phyloP scores from a whole-genome alignment of 768 basidiomycete genomes.

The Cystobasidium ongulense region DNA sequence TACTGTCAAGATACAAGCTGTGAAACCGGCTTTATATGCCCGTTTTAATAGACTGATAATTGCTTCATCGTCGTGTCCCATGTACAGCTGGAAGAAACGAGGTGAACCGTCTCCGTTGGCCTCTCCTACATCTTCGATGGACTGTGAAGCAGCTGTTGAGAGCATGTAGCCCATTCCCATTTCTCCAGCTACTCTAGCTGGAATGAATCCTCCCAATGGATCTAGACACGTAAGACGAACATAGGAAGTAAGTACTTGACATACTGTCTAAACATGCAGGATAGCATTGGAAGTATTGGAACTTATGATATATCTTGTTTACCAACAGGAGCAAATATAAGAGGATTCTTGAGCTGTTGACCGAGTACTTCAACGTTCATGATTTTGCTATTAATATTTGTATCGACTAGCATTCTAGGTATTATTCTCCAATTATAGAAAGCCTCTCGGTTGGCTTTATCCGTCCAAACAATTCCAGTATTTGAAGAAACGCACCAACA shows the following conservation, averaged over 20 bases:
- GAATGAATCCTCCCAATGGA: constrained; percentile 62
- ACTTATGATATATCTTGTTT: constrained; percentile 56
- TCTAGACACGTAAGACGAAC: constrained; percentile 3
- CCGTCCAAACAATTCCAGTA: constrained; percentile 64
- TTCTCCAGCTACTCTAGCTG: constrained; percentile 58
- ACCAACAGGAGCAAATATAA: constrained; percentile 63
- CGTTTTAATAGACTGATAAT: constrained; percentile 51
- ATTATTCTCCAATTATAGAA: constrained; percentile 64
- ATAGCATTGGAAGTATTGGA: no score
- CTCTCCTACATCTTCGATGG: constrained; percentile 67
- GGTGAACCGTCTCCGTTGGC: constrained; percentile 55
- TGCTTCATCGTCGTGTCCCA: constrained; percentile 55
- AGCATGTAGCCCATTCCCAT: constrained; percentile 64
- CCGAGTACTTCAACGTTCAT: constrained; percentile 42
- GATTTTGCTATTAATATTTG: constrained; percentile 49
- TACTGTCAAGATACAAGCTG: constrained; percentile 40
- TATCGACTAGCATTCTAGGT: constrained; percentile 51
- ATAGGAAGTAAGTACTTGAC: no score
- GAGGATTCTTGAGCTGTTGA: constrained; percentile 52
- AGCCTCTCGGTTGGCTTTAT: constrained; percentile 58
- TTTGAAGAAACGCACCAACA: constrained; percentile 60
- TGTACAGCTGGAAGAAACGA: constrained; percentile 56
- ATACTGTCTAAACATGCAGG: no score
- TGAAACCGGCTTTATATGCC: constrained; percentile 51
- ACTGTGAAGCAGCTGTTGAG: constrained; percentile 63